Evolutionary conservation across 1,139 yeast genomes (phyloP), one percentile per base, ranked within the genome.

Genomic region (Hyphopichia khmerensis): DNA sequence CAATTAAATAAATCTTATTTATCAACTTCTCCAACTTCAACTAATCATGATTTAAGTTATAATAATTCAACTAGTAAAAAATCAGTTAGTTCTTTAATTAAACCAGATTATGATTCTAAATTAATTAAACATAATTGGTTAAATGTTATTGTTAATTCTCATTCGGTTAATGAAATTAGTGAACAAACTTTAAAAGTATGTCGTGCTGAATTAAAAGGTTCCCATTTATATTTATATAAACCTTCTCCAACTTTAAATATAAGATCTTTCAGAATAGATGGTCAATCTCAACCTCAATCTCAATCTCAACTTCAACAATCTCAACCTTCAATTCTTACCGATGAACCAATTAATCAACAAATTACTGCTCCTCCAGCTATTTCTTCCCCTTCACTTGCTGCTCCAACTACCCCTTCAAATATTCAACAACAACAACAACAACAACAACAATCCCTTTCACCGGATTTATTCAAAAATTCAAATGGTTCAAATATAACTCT

Each of bases 181-280:
- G 77, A 69, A 36, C 66, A 64, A 18, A 58, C 64, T 32, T 57
- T 75, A 51, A 74, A 73, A 48, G 55, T 84, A 30, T 79, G 66
- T 50, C 70, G 84, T 43, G 86, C 82, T 0, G 90, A 84, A 56
- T 64, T 86, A 48, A 78, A 73, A 51, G 95, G 95, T 8, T 75
- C 87, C 0, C 72, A 72, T 41, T 59, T 86, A 43, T 71, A 72
- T 47, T 57, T 86, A 21, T 83, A 76, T 63, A 82, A 79, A 53
- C 69, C 81, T 7, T 79, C 82, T 1, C 57, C 70, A 10, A 77
- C 67, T 34, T 49, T 75, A 36, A 76, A 71, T 52, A 72, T 79
- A 34, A 78, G 71, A 52, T 64, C 65, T 46, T 79, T 83, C 55
- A 44, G 55, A 47, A 46, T 61, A 17, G 39, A 39, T 26, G 13